Conservation (phyloP, 208 protist species). For the Crithidia bombi region DNA sequence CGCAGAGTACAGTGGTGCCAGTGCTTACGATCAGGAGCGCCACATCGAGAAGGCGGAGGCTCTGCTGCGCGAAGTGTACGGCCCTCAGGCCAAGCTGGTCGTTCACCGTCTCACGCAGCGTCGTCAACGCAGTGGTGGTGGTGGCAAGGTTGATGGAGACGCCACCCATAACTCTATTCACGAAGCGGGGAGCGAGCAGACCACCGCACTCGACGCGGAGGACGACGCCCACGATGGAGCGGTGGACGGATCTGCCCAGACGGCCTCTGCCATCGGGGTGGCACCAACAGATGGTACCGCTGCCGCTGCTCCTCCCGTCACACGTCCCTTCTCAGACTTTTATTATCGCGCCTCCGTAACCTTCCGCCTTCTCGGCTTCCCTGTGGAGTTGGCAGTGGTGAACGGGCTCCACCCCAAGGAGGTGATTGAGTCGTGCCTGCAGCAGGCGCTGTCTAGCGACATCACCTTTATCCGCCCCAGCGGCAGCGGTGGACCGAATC, state of each 20-base stretch:
- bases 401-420: conserved; percentile 47
- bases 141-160: no score
- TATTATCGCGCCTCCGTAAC: conserved; percentile 80
- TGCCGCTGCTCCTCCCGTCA: no score
- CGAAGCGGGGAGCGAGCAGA: no score
- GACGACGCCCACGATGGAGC: no score
- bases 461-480: conserved; percentile 66
- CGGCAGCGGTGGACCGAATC: background rate
- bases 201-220: no score
- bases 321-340: conserved; percentile 36
- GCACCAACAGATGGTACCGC: background rate
- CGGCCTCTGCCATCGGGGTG: background rate
- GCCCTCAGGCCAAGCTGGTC: conserved; percentile 78
- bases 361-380: conserved; percentile 83
- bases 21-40: conserved; percentile 31
- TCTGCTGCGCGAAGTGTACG: conserved; percentile 64
- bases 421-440: conserved; percentile 63
- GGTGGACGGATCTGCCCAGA: background rate
- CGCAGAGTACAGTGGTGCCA: no score
- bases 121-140: conserved; percentile 9
- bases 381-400: conserved; percentile 78
- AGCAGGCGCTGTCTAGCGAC: conserved; percentile 79
- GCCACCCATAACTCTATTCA: no score
- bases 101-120: conserved; percentile 51
- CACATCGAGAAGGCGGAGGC: conserved; percentile 59